phyloP scores from a whole-genome alignment of 148 eudicot species.

The Rhododendron molle region DNA sequence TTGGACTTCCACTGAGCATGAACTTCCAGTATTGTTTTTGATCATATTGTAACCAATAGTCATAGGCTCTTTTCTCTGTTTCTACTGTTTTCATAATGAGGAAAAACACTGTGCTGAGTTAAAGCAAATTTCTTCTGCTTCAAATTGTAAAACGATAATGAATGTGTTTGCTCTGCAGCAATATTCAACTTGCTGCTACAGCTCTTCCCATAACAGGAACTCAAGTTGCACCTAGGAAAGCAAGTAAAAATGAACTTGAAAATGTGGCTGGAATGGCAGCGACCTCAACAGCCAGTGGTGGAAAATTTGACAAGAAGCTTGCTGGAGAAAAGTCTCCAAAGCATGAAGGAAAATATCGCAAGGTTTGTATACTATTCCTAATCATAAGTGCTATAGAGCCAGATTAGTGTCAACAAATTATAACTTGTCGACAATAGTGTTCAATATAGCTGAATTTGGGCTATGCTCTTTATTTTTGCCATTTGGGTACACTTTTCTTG shows the following conservation, averaged over 20 bases:
- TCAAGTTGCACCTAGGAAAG: conserved; percentile 55
- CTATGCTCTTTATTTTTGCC: background rate
- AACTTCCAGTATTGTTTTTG: background rate
- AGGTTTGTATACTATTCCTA: background rate
- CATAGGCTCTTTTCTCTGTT: background rate
- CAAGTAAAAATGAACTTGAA: conserved; percentile 56
- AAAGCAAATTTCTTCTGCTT: background rate
- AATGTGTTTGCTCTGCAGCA: conserved; percentile 40
- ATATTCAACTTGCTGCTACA: conserved; percentile 83
- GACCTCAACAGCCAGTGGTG: no score
- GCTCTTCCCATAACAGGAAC: conserved; percentile 82
- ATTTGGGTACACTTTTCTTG: background rate
- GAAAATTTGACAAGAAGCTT: no score
- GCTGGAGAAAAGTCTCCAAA: no score
- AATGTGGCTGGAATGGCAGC: no score
- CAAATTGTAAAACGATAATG: background rate
- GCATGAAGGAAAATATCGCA: no score
- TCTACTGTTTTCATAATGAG: background rate
- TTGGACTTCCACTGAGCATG: background rate
- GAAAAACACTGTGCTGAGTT: background rate
- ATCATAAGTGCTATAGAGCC: background rate
- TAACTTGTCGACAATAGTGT: background rate
- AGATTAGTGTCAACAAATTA: background rate
- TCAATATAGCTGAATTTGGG: background rate
- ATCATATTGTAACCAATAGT: background rate